Evolutionary conservation across 768 basidiomycete species (phyloP).

Genomic region (Collybia mongolica): DNA sequence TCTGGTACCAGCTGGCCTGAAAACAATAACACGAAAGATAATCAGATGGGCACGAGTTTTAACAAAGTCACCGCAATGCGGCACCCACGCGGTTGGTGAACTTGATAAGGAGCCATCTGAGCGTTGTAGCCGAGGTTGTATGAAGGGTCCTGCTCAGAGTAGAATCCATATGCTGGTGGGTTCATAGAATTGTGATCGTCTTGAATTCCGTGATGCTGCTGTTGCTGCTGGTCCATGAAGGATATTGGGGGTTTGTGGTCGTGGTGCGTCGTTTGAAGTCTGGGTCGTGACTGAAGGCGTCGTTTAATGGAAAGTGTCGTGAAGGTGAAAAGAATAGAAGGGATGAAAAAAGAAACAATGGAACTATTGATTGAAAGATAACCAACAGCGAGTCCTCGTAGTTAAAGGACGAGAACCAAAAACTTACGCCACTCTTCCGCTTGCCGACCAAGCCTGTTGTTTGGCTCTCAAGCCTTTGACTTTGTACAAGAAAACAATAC

Average conservation of each 20-base stretch:
- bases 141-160: constrained; percentile 54
- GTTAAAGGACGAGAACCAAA: constrained; percentile 22
- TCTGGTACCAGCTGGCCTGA: constrained; percentile 54
- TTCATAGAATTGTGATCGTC: constrained; percentile 47
- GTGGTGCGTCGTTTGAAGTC: constrained; percentile 23
- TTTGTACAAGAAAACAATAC: constrained; percentile 17
- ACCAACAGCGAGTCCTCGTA: constrained; percentile 15
- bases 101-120: constrained; percentile 60
- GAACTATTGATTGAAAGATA: constrained; percentile 17
- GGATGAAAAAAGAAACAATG: constrained; percentile 30
- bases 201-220: constrained; percentile 44
- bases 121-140: constrained; percentile 52
- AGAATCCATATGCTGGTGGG: constrained; percentile 47
- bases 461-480: constrained; percentile 20
- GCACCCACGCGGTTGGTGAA: constrained; percentile 71
- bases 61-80: constrained; percentile 36
- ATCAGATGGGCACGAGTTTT: constrained; percentile 68
- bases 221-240: constrained; percentile 43
- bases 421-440: constrained; percentile 22
- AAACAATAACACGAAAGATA: constrained; percentile 45
- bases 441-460: constrained; percentile 16
- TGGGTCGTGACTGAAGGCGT: constrained; percentile 17
- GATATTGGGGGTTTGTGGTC: constrained; percentile 27
- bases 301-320: constrained; percentile 29
- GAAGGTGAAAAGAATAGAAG: constrained; percentile 33